Evolutionary conservation across 148 eudicot species (phyloP), one percentile per base, ranked within the genome.

Genomic region (Pharnaceum exiguum): DNA sequence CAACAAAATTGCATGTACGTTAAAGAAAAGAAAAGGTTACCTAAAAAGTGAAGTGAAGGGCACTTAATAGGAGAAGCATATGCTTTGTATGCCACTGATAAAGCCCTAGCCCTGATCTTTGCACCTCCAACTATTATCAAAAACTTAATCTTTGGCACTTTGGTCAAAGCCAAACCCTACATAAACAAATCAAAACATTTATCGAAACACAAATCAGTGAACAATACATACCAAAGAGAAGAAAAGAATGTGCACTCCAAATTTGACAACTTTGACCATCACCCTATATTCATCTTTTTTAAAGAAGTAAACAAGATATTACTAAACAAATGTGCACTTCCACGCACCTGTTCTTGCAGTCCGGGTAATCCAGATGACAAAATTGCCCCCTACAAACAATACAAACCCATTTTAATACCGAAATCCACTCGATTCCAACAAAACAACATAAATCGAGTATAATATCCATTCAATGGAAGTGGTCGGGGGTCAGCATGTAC

Each of bases 31-130:
- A 8, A 16, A n/a, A 11, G 16, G 16, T 49, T 86, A 90, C 97
- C 97, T 82, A 90, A 76, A 60, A 90, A 90, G 76, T 90, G 97
- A 40, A 90, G 35, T 15, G 95, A 82, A 8, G 84, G 83, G 64
- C 86, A 77, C 42, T 73, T 66, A 59, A 86, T 71, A 3, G 77
- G 71, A 27, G 72, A 69, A 13, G 74, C 73, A 73, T 83, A 90
- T 12, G 91, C 95, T 55, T 84, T 78, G 21, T 71, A 78, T 4
- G 78, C 86, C 60, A 71, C 39, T 1, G 75, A 69, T n/a, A n/a
- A n/a, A n/a, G n/a, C n/a, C 36, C 63, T 66, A n/a, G 66, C 66
- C 62, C 55, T 71, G 3, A 84, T 54, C 63, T 84, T 87, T 8
- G 95, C 97, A 9, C 95, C 97, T 15, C 82, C 80, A 25, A 90